Evolutionary conservation across 192 early-diverging fungal genomes (phyloP).

Genomic region (Backusella parvicylindrica): DNA sequence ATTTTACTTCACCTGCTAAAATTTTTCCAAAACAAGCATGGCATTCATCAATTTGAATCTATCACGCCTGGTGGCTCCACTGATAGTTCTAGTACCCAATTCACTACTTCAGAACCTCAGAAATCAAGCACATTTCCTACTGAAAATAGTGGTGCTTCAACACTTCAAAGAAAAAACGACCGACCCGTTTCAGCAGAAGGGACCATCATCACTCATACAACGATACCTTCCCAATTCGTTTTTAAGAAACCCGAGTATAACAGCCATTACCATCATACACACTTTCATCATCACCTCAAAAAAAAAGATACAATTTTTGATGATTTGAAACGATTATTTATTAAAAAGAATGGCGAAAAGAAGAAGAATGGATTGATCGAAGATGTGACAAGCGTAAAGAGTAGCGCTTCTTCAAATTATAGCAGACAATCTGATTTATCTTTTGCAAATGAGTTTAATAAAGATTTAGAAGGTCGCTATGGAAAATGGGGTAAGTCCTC

Average conservation of each 20-base stretch:
- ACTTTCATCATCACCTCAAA: constrained; percentile 35
- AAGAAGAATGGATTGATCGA: not conserved
- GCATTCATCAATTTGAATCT: constrained; percentile 26
- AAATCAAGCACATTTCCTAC: not conserved
- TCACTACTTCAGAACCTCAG: not conserved
- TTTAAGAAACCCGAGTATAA: constrained; percentile 41
- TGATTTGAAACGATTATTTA: constrained; percentile 51
- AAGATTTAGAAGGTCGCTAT: constrained; percentile 29
- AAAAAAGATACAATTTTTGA: constrained; percentile 39
- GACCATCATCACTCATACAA: not conserved
- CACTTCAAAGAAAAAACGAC: not conserved
- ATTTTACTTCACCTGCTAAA: constrained; percentile 28
- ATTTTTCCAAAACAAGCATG: constrained; percentile 18
- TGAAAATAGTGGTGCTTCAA: not conserved
- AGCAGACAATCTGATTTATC: constrained; percentile 15
- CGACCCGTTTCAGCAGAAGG: not conserved
- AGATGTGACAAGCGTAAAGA: not conserved
- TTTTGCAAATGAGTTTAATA: constrained; percentile 39
- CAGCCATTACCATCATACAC: constrained; percentile 35
- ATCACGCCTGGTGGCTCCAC: constrained; percentile 15
- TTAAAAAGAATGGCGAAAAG: constrained; percentile 17
- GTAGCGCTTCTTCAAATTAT: not conserved
- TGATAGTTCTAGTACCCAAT: not conserved
- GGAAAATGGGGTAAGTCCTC: constrained; percentile 33
- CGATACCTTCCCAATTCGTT: constrained; percentile 35